Base-by-base conservation (phyloP, 2,329 filamentous ascomycete species). In the Clonostachys chloroleuca region DNA sequence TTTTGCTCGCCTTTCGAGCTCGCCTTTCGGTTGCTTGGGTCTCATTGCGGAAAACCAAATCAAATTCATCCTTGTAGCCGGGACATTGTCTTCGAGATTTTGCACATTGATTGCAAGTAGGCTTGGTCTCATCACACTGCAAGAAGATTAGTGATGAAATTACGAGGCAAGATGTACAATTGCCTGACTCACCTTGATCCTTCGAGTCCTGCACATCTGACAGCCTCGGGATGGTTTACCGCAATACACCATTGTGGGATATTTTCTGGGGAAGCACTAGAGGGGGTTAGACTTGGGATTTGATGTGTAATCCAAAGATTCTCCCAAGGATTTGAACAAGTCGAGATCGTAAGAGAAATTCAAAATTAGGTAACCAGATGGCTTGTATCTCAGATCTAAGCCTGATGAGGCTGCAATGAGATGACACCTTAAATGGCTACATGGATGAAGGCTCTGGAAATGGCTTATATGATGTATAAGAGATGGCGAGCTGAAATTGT, bases 11-110 rank as follows among this genome's bases (percentile, higher is more conserved):
- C 56, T 77, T 81, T 47, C 76, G 74, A 14, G 80, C 83, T 56
- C 83, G 76, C 51, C 78, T 74, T 57, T 83, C 82, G 34, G 84
- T 85, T 2, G 83, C 82, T 54, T 80, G 78, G 30, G 84, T 88
- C 66, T 88, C 84, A 60, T 88, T 85, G 47, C 85, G 81, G 56
- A 88, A 87, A 47, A 89, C 78, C 20, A 88, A 67, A 55, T 89
- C 85, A 55, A 88, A 86, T 53, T 87, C 83, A 58, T 87, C 81
- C 60, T 81, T 82, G 64, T 86, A 86, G 42, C 83, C 83, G 4
- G 83, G 83, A 57, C 83, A 87, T 53, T 77, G 70, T 37, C 81
- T 75, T 48, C 79, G 72, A 36, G 81, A 84, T 56, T 84, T 86
- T 52, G 73, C 68, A 56, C 83, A 86, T 59, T 86, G 82, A 39